A percentile compares a stretch with the other conserved stretches of the same genome.
These are phyloP conservation scores for Neurospora sp. DNA, from an alignment of 495 filamentous ascomycete genomes.

Conservation along the genomic window DNA sequence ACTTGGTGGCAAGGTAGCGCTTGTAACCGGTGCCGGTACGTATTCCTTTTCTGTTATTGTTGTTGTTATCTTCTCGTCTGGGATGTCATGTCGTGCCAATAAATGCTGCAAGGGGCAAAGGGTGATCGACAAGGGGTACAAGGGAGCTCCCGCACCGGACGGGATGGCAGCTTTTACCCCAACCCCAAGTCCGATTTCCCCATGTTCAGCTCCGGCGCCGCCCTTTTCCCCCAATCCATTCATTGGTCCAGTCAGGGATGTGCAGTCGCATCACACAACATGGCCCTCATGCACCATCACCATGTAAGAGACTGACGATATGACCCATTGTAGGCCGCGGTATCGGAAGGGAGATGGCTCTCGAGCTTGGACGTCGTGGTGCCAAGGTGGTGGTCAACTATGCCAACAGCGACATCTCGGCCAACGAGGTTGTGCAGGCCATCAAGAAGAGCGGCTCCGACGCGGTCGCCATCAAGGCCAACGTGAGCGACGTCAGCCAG, in stretches of 20 bases:
- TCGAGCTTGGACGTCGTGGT: conserved; percentile 68
- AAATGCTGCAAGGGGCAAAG: neutral
- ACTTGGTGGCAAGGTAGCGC: conserved; percentile 41
- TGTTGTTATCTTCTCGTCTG: neutral
- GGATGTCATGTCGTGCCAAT: neutral
- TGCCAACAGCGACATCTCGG: conserved; percentile 47
- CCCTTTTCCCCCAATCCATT: neutral
- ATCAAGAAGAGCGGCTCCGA: conserved; percentile 49
- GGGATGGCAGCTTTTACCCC: conserved; percentile 20
- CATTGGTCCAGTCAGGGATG: neutral
- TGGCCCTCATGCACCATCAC: neutral
- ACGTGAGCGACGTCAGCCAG: conserved; percentile 58
- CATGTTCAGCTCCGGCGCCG: neutral
- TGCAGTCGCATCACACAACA: neutral
- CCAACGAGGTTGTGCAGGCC: conserved; percentile 51
- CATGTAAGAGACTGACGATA: neutral
- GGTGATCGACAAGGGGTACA: neutral
- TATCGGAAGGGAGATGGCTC: conserved; percentile 66
- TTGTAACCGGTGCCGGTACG: conserved; percentile 38
- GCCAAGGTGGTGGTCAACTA: conserved; percentile 74
- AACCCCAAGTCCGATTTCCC: conserved; percentile 25
- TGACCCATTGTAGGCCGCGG: conserved; percentile 42
- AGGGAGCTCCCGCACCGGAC: conserved; percentile 6
- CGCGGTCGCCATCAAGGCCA: conserved; percentile 62
- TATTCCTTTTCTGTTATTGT: conserved; percentile 5